Evolutionary conservation across 208 protist species (phyloP), one percentile per base, ranked within the genome.

Genomic region (Lotmaria passim): DNA sequence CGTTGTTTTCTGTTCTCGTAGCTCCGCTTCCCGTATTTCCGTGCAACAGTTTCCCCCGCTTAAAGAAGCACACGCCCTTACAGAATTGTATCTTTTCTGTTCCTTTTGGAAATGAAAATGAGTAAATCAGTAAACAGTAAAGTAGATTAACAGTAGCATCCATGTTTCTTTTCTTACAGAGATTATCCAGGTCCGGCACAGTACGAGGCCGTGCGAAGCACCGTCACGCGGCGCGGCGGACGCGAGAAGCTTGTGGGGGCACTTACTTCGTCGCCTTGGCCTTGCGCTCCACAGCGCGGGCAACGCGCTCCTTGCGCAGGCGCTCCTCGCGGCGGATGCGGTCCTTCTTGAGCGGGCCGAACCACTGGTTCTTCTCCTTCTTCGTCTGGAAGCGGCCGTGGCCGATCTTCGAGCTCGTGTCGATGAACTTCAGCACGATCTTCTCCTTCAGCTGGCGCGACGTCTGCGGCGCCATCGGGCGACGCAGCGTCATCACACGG

Each of bases 341-440:
- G 78, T 94, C 83, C 85, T 96, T 97, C 95, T 98, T 99, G 74
- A 93, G 84, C 38, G 90, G 76, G 75, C 98, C 98, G 78, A 98
- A 93, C 91, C 98, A 99, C 75, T 98, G 93, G 43, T 53, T 81
- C 93, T 99, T 99, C 89, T 99, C 99, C 56, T 89, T n/a, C n/a
- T n/a, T n/a, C n/a, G n/a, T n/a, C n/a, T n/a, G n/a, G n/a, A n/a
- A n/a, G n/a, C n/a, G n/a, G n/a, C n/a, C n/a, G n/a, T n/a, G n/a
- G n/a, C n/a, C n/a, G n/a, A n/a, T n/a, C n/a, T n/a, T n/a, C n/a
- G n/a, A n/a, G n/a, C n/a, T n/a, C n/a, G n/a, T n/a, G n/a, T n/a
- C n/a, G n/a, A n/a, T n/a, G n/a, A n/a, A n/a, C n/a, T n/a, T n/a
- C n/a, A n/a, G n/a, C n/a, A n/a, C n/a, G n/a, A n/a, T n/a, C n/a